Evolutionary conservation across 2,329 filamentous ascomycete genomes (phyloP), one percentile per base, ranked within the genome.

Genomic region (Nothopassalora personata): DNA sequence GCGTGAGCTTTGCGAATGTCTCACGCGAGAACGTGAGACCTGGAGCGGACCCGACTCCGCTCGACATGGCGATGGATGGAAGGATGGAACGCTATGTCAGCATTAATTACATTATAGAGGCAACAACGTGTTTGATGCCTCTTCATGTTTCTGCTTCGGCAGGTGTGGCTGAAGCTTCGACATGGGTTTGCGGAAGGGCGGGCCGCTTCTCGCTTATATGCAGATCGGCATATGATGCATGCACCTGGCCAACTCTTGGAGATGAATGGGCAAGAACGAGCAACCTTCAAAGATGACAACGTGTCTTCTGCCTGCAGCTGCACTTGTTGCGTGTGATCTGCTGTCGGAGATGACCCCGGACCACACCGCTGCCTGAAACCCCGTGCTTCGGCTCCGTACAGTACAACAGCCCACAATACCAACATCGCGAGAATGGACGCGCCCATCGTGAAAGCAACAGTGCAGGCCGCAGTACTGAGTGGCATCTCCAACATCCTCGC

Each of bases 1-100:
- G 92, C 36, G 91, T 91, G 71, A 97, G 86, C 70, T 92, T 92
- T 59, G 91, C 90, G 75, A 96, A 96, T 68, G 90, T 87, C 66
- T 88, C 79, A 70, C 88, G 74, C 62, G 86, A 74, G 72, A 86
- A 75, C 65, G 81, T 70, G 71, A 84, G 68, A 56, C 63, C 65
- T 6, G 68, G 58, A 5, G 60, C 52, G 11, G 65, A 48, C 11
- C 56, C 58, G 33, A 58, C 19, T 4, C 27, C 51, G 23, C 33
- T 39, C 31, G 56, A 52, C 51, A 58, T 54, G 10, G 15, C 51
- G 18, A 27, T 27, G 51, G 39, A 5, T 15, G 23, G 23, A 23
- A 23, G 51, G 39, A 5, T 15, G 23, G 23, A 23, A 23, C 18
- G 11, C 39, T 43, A 43, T 43, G 39, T 34, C 13, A n/a, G 18